Base-by-base conservation (phyloP, 805 yeast species). In the Ogataea nakhonphanomensis region DNA sequence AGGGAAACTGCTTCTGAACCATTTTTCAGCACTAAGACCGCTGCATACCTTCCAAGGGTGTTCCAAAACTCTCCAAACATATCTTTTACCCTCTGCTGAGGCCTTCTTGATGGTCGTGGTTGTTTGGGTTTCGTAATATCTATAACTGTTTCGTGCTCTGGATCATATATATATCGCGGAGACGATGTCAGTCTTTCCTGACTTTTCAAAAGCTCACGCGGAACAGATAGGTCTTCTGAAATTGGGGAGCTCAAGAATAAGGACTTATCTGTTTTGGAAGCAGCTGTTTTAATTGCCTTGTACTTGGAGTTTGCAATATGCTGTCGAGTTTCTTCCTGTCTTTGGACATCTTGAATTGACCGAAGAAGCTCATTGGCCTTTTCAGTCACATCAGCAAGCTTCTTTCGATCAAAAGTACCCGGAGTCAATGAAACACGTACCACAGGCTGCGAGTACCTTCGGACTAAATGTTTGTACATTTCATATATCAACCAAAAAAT, bases 41-140 rank as follows among this genome's bases (percentile, higher is more conserved):
- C 30, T 0, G 62, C 60, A 17, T 48, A 57, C 13, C 35, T 35
- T 1, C 39, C 31, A 6, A 57, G 32, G 8, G 41, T 35, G 6
- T 32, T 22, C 51, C 49, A 40, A 7, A 49, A 33, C 15, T 17
- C 14, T 8, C 21, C 25, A 10, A 20, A 17, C n/a, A 6, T 23
- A 11, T 17, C 20, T 17, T 5, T 17, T 17, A 5, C 20, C 5
- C 20, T 17, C 20, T 17, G 20, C 5, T 17, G 20, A 17, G 20
- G 20, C 5, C 5, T 17, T 17, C 3, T 17, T 17, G 20, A 17
- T 17, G 20, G 20, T 17, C 20, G 3, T 17, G 20, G 20, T 17
- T 5, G 20, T 17, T 17, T 17, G 5, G 20, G 20, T 17, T 17
- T 17, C 20, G 20, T 17, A 5, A 17, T 17, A 5, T 17, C 20